Evolutionary conservation across 2,329 filamentous ascomycete species (phyloP).

Genomic region (Aspergillus caelatus): DNA sequence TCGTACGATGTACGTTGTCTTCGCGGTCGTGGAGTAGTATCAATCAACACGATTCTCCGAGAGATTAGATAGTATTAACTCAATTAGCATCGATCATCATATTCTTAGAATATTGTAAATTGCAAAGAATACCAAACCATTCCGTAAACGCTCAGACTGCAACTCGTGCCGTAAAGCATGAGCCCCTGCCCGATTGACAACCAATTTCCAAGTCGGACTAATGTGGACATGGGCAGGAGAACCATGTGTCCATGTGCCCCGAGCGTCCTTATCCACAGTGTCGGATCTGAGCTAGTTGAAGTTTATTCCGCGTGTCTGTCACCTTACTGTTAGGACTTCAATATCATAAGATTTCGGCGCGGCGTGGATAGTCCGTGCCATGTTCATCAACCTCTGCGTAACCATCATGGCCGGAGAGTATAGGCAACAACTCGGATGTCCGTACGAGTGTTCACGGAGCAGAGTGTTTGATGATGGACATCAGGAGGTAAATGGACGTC

Average conservation of each 20-base stretch:
- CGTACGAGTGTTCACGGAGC: background rate
- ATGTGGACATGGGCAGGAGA: background rate
- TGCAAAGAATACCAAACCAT: background rate
- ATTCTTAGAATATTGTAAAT: too few relatives aligned
- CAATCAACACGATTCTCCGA: background rate
- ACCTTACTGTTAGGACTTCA: background rate
- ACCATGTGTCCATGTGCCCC: background rate
- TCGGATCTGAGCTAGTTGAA: background rate
- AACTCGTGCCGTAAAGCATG: background rate
- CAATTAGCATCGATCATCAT: background rate
- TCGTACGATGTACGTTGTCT: background rate
- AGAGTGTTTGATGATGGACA: background rate
- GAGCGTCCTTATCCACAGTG: background rate
- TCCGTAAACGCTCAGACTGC: background rate
- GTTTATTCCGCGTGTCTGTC: background rate
- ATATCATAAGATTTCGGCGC: background rate
- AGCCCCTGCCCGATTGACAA: background rate
- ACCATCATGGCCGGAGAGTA: background rate
- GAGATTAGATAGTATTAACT: background rate
- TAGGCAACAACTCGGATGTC: background rate
- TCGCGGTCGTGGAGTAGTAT: background rate
- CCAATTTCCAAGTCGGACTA: background rate
- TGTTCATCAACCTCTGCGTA: background rate
- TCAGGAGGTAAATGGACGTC: background rate
- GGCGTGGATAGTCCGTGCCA: background rate